Percentiles rank a stretch among this genome's conserved stretches.
These are phyloP conservation scores for Sporisorium graminicola DNA, from an alignment of 1,284 basidiomycete species.

Conservation along the genomic window DNA sequence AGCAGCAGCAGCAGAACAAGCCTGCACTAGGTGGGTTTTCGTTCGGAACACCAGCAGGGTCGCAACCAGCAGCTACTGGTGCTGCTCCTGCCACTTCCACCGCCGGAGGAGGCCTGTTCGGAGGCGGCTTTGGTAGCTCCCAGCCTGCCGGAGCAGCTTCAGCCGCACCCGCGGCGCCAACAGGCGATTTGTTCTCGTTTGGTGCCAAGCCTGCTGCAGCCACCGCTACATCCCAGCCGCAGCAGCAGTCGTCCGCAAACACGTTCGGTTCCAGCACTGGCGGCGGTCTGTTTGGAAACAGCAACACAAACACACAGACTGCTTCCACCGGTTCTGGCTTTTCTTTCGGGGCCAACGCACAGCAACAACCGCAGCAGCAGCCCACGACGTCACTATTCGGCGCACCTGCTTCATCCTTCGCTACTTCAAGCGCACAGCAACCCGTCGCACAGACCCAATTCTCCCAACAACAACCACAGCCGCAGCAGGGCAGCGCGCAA, in stretches of 20 bases:
- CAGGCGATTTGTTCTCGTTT: conserved; percentile 37
- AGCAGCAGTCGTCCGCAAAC: conserved; percentile 27
- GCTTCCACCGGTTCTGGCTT: conserved; percentile 26
- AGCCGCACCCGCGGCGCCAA: conserved; percentile 22
- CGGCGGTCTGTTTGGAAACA: conserved; percentile 33
- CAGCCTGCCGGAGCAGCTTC: conserved; percentile 29
- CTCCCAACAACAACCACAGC: conserved; percentile 15
- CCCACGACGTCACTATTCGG: conserved; percentile 41
- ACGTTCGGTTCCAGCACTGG: conserved; percentile 39
- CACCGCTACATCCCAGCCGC: conserved; percentile 21
- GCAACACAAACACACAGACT: conserved; percentile 24
- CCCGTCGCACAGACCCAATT: conserved; percentile 34
- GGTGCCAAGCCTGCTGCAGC: conserved; percentile 30
- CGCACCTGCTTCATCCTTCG: conserved; percentile 29
- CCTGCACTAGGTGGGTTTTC: conserved; percentile 52
- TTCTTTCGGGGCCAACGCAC: conserved; percentile 31
- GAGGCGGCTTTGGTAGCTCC: conserved; percentile 23
- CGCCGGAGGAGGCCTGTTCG: conserved; percentile 35
- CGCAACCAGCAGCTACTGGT: conserved; percentile 23
- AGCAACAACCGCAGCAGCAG: conserved; percentile 26
- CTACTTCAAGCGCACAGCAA: conserved; percentile 29
- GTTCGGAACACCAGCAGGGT: conserved; percentile 45
- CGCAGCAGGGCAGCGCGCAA: conserved; percentile 9
- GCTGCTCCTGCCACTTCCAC: conserved; percentile 23
- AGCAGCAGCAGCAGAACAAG: conserved; percentile 52